phyloP scores from a whole-genome alignment of 2,329 filamentous ascomycete genomes.

The Cladosporium sp. region DNA sequence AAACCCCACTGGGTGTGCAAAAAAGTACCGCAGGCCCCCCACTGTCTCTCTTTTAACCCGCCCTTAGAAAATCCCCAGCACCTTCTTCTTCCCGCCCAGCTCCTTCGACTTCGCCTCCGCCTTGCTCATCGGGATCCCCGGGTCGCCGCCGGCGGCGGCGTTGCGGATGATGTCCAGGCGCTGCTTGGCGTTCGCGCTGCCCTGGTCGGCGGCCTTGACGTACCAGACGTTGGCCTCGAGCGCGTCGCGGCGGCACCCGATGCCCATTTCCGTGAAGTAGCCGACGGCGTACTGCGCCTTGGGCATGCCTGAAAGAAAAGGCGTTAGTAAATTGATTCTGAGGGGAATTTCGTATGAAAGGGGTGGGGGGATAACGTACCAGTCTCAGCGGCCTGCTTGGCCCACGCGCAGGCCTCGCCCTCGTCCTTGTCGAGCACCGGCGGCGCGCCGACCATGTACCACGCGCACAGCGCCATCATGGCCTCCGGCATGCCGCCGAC shows the following conservation, averaged over 20 bases:
- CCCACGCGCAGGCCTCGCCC: conserved; percentile 95
- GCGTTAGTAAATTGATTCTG: no score
- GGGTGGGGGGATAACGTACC: conserved; percentile 52
- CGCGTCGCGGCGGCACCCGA: conserved; percentile 89
- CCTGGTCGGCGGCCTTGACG: conserved; percentile 86
- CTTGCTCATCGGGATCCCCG: conserved; percentile 30
- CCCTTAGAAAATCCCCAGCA: conserved; percentile 25
- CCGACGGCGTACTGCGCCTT: conserved; percentile 90
- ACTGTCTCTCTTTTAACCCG: no score
- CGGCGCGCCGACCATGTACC: conserved; percentile 94
- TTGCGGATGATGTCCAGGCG: conserved; percentile 79
- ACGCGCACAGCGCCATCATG: conserved; percentile 98
- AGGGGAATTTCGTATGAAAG: not conserved
- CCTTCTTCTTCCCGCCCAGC: conserved; percentile 25
- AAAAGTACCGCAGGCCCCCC: no score
- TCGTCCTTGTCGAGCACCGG: conserved; percentile 92
- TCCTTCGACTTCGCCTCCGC: conserved; percentile 28
- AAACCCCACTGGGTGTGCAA: no score
- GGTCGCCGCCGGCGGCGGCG: conserved; percentile 59
- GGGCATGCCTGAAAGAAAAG: conserved; percentile 44
- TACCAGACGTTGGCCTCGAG: conserved; percentile 98
- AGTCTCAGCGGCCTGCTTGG: conserved; percentile 73
- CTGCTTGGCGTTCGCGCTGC: conserved; percentile 83
- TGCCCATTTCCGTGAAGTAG: conserved; percentile 98
- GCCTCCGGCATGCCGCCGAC: conserved; percentile 75